Evolutionary conservation across 495 filamentous ascomycete genomes (phyloP).

Genomic region (Penicillium atrosanguineum): DNA sequence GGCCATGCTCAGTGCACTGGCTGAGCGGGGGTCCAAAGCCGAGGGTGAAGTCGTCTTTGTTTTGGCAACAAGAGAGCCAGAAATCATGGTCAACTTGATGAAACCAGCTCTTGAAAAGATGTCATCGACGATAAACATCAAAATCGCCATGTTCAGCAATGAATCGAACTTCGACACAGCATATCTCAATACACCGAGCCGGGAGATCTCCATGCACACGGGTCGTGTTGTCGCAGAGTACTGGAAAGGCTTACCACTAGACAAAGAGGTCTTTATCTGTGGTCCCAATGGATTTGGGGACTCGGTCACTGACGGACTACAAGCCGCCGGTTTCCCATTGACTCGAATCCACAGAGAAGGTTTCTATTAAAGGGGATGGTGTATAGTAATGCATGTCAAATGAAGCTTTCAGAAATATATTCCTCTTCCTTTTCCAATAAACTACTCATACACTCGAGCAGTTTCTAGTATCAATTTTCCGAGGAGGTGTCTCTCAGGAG

Average conservation of each 20-base stretch:
- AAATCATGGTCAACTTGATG: slow-evolving; percentile 9
- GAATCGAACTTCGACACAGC: background rate
- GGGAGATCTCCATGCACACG: slow-evolving; percentile 1
- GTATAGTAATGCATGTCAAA: no score
- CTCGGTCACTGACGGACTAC: slow-evolving; percentile 7
- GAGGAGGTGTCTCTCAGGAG: no score
- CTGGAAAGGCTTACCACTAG: slow-evolving; percentile 3
- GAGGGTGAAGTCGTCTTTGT: slow-evolving; percentile 3
- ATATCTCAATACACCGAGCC: background rate
- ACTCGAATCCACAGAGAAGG: slow-evolving; percentile 16
- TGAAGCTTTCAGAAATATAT: no score
- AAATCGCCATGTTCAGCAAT: slow-evolving; percentile 7
- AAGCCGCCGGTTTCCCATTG: slow-evolving; percentile 7
- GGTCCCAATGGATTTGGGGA: slow-evolving; percentile 16
- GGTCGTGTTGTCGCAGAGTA: slow-evolving; percentile 3
- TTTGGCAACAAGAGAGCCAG: slow-evolving; percentile 17
- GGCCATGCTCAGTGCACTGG: slow-evolving; percentile 14
- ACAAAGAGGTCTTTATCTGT: slow-evolving; percentile 16
- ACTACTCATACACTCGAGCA: no score
- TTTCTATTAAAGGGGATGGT: slow-evolving; percentile 9
- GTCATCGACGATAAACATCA: background rate
- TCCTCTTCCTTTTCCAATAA: no score
- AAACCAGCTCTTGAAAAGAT: slow-evolving; percentile 4
- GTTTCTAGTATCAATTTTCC: no score
- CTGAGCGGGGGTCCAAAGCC: background rate